Evolutionary conservation across 331 rosid species (phyloP), one percentile per base, ranked within the genome.

Genomic region (Malus hybrid): DNA sequence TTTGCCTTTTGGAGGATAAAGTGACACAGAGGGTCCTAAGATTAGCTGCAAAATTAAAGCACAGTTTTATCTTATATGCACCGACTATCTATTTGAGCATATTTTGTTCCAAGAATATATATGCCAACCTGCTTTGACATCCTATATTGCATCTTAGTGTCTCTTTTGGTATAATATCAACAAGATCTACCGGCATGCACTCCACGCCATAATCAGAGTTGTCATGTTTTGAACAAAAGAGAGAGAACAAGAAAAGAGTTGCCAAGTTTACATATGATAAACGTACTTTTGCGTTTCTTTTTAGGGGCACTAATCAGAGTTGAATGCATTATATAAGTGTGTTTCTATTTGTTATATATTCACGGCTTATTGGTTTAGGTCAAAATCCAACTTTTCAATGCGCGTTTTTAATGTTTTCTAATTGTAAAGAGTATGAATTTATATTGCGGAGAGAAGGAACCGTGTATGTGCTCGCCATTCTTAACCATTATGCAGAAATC

Each of bases 11-110:
- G 44, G 33, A 27, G 77, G 39, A 34, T 29, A 70, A 59, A 79
- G 76, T 69, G 73, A 60, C 22, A 22, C 39, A 46, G 56, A 10
- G 32, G 32, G 20, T 55, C 77, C 74, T 56, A 55, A 77, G 65
- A 9, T 39, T 29, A 39, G 55, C 76, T 14, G 22, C 63, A 57
- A 29, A 63, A 29, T 6, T 28, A 63, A 62, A 62, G 39, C 67
- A 11, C 32, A 28, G 5, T 62, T 13, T 62, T 13, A 34, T 6
- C 18, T 9, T 28, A 18, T 54, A 44, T 12, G 27, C 86, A 83
- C 84, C 84, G 82, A 76, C 84, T 62, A 20, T 15, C 70, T 7
- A 32, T 44, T 73, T 55, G 60, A 74, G 71, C 72, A 64, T 57
- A 60, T 34, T 72, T 63, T 69, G 39, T 67, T 63, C 31, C 42